phyloP scores from a whole-genome alignment of 176 grass and related monocot genomes.

The Pontederia paniculata region DNA sequence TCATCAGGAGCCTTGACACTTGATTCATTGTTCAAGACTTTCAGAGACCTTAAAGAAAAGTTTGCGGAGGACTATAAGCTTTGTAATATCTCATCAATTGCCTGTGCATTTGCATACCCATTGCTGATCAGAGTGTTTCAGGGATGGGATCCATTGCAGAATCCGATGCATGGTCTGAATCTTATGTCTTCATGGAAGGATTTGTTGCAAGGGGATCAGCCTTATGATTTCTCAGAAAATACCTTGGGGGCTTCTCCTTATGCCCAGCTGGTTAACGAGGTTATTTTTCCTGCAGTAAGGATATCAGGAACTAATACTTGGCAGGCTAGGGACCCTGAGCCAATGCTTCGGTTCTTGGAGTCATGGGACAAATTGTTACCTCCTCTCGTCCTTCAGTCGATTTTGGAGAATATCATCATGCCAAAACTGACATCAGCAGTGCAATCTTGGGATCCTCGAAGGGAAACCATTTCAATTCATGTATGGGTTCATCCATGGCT shows the following conservation, averaged over 20 bases:
- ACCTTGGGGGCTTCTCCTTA: constrained; percentile 45
- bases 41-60: constrained; percentile 40
- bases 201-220: constrained; percentile 64
- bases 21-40: constrained; percentile 42
- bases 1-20: constrained; percentile 37
- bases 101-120: constrained; percentile 49
- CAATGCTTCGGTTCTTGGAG: constrained; percentile 72
- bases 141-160: constrained; percentile 68
- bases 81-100: constrained; percentile 61
- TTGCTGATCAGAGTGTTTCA: constrained; percentile 57
- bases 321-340: constrained; percentile 74
- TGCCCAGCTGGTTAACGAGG: constrained; percentile 63
- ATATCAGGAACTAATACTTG: constrained; percentile 69
- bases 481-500: constrained; percentile 82
- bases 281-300: constrained; percentile 66
- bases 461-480: constrained; percentile 57
- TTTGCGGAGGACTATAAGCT: constrained; percentile 64
- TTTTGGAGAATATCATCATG: constrained; percentile 73
- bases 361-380: constrained; percentile 55
- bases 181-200: constrained; percentile 53
- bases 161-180: constrained; percentile 55
- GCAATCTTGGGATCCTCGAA: constrained; percentile 74
- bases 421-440: constrained; percentile 68
- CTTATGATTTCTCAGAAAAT: constrained; percentile 51
- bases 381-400: constrained; percentile 48